These are phyloP conservation scores for Tolypocladium paradoxum DNA, from an alignment of 2,329 filamentous ascomycete genomes.

Conservation along the genomic window DNA sequence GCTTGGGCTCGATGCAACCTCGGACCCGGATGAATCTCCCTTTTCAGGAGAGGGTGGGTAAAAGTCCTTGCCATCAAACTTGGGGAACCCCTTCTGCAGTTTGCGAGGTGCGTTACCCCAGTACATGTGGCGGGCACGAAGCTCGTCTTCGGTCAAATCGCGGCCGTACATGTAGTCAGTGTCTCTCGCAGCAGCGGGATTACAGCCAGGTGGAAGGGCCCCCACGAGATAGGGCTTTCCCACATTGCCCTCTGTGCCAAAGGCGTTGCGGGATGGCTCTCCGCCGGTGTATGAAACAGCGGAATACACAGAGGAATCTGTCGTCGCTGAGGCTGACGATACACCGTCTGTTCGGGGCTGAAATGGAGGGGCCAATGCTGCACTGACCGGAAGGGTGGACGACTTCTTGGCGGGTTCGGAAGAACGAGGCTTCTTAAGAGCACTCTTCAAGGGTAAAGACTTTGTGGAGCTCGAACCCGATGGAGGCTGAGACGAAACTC, in stretches of 20 bases:
- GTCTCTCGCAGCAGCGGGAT: conserved; percentile 27
- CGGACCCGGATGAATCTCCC: not conserved
- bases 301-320: conserved; percentile 2
- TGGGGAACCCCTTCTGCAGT: conserved; percentile 42
- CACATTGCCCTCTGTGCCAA: conserved; percentile 4
- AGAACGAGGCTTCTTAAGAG: conserved; percentile 4
- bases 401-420: conserved; percentile 20
- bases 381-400: conserved; percentile 30
- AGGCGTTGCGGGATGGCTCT: conserved; percentile 3
- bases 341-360: conserved; percentile 25
- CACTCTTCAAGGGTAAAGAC: conserved; percentile 10
- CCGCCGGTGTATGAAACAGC: not conserved
- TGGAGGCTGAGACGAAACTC: conserved; percentile 8
- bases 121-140: conserved; percentile 47
- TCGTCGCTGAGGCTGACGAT: conserved; percentile 6
- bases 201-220: conserved; percentile 32
- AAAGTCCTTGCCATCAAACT: conserved; percentile 55
- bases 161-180: conserved; percentile 44
- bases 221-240: conserved; percentile 44
- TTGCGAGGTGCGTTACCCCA: conserved; percentile 46
- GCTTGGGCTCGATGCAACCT: not conserved
- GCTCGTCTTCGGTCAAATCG: conserved; percentile 47
- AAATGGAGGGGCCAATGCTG: conserved; percentile 39
- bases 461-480: conserved; percentile 19
- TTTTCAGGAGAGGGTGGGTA: conserved; percentile 42